These are phyloP conservation scores for Iris pallida DNA, from an alignment of 116 monocot genomes.

Conservation along the genomic window DNA sequence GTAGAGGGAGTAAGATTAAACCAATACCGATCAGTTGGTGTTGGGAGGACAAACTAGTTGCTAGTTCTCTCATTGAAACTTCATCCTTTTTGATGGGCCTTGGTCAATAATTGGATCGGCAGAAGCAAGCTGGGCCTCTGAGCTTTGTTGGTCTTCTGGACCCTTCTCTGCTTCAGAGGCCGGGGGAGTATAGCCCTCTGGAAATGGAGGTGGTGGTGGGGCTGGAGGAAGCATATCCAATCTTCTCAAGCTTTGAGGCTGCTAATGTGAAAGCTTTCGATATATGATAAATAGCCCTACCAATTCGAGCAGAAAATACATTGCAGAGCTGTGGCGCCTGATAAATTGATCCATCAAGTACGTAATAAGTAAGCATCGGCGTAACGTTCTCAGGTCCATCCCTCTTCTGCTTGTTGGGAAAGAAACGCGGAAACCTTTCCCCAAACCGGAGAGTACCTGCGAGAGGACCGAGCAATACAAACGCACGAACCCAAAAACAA, in stretches of 20 bases:
- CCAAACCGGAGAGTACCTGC: too few relatives aligned
- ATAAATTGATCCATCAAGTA: slow-evolving; percentile 94
- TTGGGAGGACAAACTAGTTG: too few relatives aligned
- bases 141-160: slow-evolving; percentile 35
- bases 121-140: slow-evolving; percentile 37
- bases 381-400: slow-evolving; percentile 85
- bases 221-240: slow-evolving; percentile 70
- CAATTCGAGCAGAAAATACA: slow-evolving; percentile 81
- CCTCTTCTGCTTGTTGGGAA: slow-evolving; percentile 97
- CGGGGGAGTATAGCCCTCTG: slow-evolving; percentile 67
- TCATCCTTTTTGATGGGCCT: slow-evolving; percentile 75
- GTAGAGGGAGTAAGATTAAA: too few relatives aligned
- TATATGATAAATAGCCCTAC: slow-evolving; percentile 81
- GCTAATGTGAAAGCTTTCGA: slow-evolving; percentile 80
- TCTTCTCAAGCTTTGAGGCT: slow-evolving; percentile 87
- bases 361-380: slow-evolving; percentile 79
- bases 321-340: slow-evolving; percentile 90
- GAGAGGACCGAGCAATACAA: too few relatives aligned
- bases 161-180: slow-evolving; percentile 39
- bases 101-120: slow-evolving; percentile 81
- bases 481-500: too few relatives aligned
- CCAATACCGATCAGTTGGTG: too few relatives aligned
- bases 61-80: slow-evolving; percentile 32
- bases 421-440: too few relatives aligned
- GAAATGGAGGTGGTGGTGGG: slow-evolving; percentile 75